Evolutionary conservation across 2,329 filamentous ascomycete species (phyloP).

Genomic region (Calycina herbarum): DNA sequence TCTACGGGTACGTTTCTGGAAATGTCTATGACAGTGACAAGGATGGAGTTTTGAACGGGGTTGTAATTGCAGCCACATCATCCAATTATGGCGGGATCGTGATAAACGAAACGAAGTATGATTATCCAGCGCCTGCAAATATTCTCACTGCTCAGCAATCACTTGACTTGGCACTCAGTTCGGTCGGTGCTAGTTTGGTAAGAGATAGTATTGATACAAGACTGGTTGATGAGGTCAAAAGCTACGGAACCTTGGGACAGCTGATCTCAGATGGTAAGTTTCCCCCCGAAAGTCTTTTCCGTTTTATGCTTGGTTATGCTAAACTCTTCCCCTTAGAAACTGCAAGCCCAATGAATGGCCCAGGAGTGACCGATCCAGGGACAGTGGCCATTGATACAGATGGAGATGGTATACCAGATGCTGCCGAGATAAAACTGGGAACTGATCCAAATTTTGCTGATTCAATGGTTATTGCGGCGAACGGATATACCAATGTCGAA

Average conservation of each 20-base stretch:
- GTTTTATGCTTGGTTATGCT: not conserved
- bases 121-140: conserved; percentile 2
- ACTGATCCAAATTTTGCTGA: conserved; percentile 14
- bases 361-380: not conserved
- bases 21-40: not conserved
- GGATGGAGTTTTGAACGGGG: not conserved
- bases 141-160: conserved; percentile 6
- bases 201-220: not conserved
- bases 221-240: not conserved
- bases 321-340: not conserved
- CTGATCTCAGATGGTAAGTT: not conserved
- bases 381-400: conserved; percentile 6
- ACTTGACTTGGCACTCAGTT: not conserved
- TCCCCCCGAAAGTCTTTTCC: not conserved
- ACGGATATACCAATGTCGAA: conserved; percentile 12
- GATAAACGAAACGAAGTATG: not conserved
- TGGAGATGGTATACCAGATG: conserved; percentile 9
- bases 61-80: not conserved
- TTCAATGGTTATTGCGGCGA: conserved; percentile 7
- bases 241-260: not conserved
- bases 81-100: conserved; percentile 8
- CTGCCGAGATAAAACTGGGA: conserved; percentile 4
- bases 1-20: not conserved
- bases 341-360: not conserved
- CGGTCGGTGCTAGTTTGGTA: not conserved